phyloP scores from a whole-genome alignment of 2,329 filamentous ascomycete genomes.

The Pseudofabraea citricarpa region DNA sequence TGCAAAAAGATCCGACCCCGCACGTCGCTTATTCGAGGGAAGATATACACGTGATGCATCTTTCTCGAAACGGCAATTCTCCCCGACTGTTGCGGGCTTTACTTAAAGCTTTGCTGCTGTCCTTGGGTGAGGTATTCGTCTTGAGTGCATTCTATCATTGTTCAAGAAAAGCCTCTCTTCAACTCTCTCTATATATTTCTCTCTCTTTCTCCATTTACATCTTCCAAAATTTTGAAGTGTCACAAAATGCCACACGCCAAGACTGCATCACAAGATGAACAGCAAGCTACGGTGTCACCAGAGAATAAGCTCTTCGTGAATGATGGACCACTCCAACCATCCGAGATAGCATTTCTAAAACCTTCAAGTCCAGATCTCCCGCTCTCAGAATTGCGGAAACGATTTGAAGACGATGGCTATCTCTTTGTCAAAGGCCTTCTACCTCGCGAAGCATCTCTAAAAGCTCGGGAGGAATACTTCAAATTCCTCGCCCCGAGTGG shows the following conservation, averaged over 20 bases:
- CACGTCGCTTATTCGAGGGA: no score
- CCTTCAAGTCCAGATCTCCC: conserved; percentile 23
- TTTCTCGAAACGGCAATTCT: no score
- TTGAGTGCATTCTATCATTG: no score
- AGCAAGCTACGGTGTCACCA: neutral
- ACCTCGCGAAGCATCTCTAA: conserved; percentile 46
- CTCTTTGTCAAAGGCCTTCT: conserved; percentile 50
- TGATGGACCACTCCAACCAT: conserved; percentile 17
- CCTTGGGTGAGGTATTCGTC: no score
- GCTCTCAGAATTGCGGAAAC: conserved; percentile 40
- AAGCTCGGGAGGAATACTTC: conserved; percentile 48
- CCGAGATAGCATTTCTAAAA: conserved; percentile 3
- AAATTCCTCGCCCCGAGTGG: conserved; percentile 47
- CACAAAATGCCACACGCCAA: conserved; percentile 1
- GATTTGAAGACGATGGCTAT: conserved; percentile 46
- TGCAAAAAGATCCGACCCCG: no score
- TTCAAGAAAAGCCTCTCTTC: no score
- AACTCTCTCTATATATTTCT: no score
- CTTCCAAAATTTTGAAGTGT: no score
- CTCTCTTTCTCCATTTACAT: no score
- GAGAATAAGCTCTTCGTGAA: conserved; percentile 20
- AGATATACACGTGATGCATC: no score
- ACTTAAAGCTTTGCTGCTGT: no score
- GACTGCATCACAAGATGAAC: neutral
- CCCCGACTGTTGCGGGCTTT: no score